Conservation (phyloP, 805 yeast species). For the Sugiyamaella marilandica region DNA sequence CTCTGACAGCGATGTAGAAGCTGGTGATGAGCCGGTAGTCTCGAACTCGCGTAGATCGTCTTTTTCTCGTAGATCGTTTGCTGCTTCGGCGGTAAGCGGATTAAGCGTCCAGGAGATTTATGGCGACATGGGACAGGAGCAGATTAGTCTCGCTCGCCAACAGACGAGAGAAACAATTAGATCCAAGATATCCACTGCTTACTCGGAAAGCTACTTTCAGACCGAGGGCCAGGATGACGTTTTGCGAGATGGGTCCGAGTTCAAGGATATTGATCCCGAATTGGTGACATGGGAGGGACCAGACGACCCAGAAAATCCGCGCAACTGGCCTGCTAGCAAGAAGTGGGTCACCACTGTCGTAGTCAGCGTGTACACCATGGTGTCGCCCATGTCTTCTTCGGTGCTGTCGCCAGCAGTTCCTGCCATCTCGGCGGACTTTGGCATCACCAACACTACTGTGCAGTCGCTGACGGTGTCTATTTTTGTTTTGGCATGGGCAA, state of each 20-base stretch:
- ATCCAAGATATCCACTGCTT: constrained; percentile 32
- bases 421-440: constrained; percentile 43
- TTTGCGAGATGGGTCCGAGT: constrained; percentile 48
- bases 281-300: constrained; percentile 63
- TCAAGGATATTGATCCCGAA: constrained; percentile 54
- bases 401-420: constrained; percentile 57
- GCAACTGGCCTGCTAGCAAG: constrained; percentile 48
- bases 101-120: constrained; percentile 36
- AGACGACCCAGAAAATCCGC: constrained; percentile 58
- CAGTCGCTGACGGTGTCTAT: constrained; percentile 55
- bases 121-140: constrained; percentile 36
- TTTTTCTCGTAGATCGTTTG: constrained; percentile 2
- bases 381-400: constrained; percentile 60
- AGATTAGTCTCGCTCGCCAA: constrained; percentile 40
- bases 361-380: constrained; percentile 51
- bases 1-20: not conserved
- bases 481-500: constrained; percentile 65
- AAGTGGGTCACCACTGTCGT: constrained; percentile 44
- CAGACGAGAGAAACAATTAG: constrained; percentile 43
- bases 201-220: constrained; percentile 14
- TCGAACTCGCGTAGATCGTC: not conserved
- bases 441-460: constrained; percentile 40
- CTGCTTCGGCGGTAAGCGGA: constrained; percentile 12
- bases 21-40: not conserved
- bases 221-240: constrained; percentile 26